Conservation (phyloP, 2,329 filamentous ascomycete genomes). For the Venturiaceae sp. region DNA sequence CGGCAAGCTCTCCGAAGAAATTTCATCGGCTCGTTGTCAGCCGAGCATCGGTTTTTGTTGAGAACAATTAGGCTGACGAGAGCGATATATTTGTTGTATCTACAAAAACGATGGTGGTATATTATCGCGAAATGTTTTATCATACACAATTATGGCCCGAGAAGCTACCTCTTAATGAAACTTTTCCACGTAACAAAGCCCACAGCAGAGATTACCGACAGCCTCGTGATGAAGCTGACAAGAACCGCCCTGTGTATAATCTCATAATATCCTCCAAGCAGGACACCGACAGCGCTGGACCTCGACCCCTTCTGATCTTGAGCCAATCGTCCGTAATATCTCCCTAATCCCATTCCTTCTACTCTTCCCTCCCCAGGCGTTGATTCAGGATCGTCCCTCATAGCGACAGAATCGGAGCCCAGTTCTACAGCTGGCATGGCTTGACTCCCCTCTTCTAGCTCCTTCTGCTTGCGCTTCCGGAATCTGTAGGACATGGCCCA, state of each 20-base stretch:
- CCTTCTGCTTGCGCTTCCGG: constrained; percentile 20
- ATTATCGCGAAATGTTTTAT: too few species aligned
- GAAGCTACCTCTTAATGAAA: neutral
- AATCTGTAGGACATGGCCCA: constrained; percentile 28
- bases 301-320: constrained; percentile 26
- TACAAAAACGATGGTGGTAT: too few species aligned
- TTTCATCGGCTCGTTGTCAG: neutral
- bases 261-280: constrained; percentile 45
- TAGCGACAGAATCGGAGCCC: constrained; percentile 15
- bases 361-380: constrained; percentile 21
- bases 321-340: constrained; percentile 24
- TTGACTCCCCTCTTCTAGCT: constrained; percentile 14
- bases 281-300: constrained; percentile 33
- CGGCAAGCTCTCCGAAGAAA: neutral
- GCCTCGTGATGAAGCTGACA: constrained; percentile 21
- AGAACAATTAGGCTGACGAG: too few species aligned
- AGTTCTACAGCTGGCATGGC: constrained; percentile 15
- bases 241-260: constrained; percentile 37
- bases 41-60: too few species aligned
- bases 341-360: constrained; percentile 32
- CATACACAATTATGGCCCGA: neutral
- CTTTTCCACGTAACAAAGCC: neutral
- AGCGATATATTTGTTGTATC: too few species aligned
- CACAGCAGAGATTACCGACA: constrained; percentile 10
- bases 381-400: constrained; percentile 8